These are phyloP conservation scores for Leishmania turanica DNA, from an alignment of 208 protist genomes.

Conservation along the genomic window DNA sequence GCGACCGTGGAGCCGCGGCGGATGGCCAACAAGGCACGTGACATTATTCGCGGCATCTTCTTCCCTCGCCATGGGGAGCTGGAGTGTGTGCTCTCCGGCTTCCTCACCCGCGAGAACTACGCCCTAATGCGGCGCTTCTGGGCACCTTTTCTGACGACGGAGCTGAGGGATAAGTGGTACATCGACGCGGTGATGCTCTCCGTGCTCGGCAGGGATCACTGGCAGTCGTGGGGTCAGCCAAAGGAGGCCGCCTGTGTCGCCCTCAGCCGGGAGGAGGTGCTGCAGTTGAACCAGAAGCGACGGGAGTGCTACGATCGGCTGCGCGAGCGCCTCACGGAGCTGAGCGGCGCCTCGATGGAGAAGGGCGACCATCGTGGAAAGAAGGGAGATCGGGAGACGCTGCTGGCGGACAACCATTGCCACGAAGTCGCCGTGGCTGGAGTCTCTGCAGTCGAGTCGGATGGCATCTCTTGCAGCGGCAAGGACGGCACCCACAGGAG, in stretches of 20 bases:
- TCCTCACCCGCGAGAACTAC: conserved; percentile 32
- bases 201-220: conserved; percentile 40
- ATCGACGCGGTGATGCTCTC: conserved; percentile 48
- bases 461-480: neutral
- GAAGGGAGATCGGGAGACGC: conserved; percentile 9
- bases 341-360: conserved; percentile 31
- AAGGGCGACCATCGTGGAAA: neutral
- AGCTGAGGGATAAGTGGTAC: conserved; percentile 47
- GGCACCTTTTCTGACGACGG: conserved; percentile 27
- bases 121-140: conserved; percentile 32
- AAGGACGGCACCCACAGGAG: neutral
- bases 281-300: conserved; percentile 32
- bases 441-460: neutral
- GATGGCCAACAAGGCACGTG: conserved; percentile 28
- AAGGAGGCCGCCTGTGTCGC: conserved; percentile 20
- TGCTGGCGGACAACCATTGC: conserved; percentile 3
- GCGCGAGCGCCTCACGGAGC: conserved; percentile 38
- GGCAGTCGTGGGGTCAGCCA: conserved; percentile 30
- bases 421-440: neutral
- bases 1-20: conserved; percentile 12
- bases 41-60: conserved; percentile 39
- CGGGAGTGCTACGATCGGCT: conserved; percentile 37
- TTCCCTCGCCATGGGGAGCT: conserved; percentile 37
- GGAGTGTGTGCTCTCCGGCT: conserved; percentile 41
- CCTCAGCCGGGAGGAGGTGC: conserved; percentile 32